Evolutionary conservation across 495 filamentous ascomycete genomes (phyloP).

Genomic region (Wilcoxina mikolae): DNA sequence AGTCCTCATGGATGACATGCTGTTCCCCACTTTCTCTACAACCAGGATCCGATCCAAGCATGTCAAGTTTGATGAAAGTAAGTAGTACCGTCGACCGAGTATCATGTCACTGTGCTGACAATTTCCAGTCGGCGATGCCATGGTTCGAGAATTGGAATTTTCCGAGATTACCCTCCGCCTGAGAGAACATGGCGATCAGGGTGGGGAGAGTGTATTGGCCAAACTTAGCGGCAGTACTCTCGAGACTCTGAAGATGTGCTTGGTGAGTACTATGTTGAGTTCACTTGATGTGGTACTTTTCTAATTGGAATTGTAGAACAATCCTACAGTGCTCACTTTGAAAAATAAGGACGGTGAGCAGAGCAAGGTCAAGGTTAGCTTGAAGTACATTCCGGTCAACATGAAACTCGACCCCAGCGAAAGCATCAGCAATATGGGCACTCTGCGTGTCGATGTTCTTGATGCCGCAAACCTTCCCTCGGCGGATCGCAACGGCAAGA

Average conservation of each 20-base stretch:
- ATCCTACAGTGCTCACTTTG: constrained; percentile 65
- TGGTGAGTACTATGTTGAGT: constrained; percentile 42
- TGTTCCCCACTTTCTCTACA: constrained; percentile 74
- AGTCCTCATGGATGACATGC: constrained; percentile 84
- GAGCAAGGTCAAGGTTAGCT: constrained; percentile 71
- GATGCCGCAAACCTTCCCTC: constrained; percentile 77
- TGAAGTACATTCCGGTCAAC: constrained; percentile 83
- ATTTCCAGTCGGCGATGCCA: constrained; percentile 64
- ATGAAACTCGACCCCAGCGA: constrained; percentile 91
- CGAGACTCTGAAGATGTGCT: constrained; percentile 67
- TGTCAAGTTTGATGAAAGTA: constrained; percentile 67
- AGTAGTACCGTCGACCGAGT: no score
- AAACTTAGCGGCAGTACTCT: constrained; percentile 74
- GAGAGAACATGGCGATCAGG: constrained; percentile 56
- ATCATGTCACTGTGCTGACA: constrained; percentile 12
- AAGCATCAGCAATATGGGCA: constrained; percentile 97
- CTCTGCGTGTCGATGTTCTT: constrained; percentile 75
- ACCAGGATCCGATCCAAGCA: constrained; percentile 47
- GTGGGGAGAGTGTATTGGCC: constrained; percentile 55
- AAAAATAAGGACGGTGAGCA: constrained; percentile 58
- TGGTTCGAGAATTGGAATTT: constrained; percentile 90
- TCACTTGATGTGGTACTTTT: not conserved
- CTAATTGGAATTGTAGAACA: constrained; percentile 59
- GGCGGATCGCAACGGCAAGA: constrained; percentile 88
- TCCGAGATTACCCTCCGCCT: constrained; percentile 82